Evolutionary conservation across 768 basidiomycete genomes (phyloP).

Genomic region (Pleurotus giganteus): DNA sequence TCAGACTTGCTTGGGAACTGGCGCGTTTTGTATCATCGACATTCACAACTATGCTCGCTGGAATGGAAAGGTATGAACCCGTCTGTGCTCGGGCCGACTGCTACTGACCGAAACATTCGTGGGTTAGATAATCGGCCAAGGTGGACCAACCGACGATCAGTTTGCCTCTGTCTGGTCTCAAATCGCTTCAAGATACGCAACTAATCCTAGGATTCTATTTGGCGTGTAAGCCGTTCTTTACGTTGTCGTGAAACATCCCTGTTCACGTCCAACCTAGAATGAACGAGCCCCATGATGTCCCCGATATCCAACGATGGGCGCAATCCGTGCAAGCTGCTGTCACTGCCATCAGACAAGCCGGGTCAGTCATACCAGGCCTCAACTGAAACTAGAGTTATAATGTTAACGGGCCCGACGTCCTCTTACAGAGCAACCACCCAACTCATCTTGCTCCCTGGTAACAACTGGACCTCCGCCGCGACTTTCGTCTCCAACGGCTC

Average conservation of each 20-base stretch:
- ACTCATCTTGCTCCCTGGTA: constrained; percentile 57
- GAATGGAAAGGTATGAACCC: constrained; percentile 40
- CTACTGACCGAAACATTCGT: background rate
- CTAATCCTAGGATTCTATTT: constrained; percentile 40
- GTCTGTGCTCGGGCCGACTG: background rate
- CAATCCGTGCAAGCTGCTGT: constrained; percentile 56
- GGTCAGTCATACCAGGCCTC: constrained; percentile 22
- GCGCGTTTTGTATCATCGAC: constrained; percentile 55
- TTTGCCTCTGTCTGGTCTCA: constrained; percentile 53
- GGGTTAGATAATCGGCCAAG: constrained; percentile 55
- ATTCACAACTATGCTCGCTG: constrained; percentile 62
- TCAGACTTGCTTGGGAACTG: constrained; percentile 41
- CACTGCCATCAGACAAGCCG: constrained; percentile 56
- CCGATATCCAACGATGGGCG: constrained; percentile 47
- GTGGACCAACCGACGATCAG: constrained; percentile 52
- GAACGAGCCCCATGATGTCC: constrained; percentile 65
- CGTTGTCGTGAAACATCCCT: background rate
- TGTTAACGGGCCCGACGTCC: too few species aligned
- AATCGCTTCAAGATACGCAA: constrained; percentile 48
- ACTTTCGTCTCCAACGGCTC: constrained; percentile 51
- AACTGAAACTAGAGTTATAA: background rate
- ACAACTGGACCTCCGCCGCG: constrained; percentile 52
- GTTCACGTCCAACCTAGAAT: constrained; percentile 31
- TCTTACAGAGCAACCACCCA: constrained; percentile 50
- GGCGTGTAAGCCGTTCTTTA: constrained; percentile 37